Conservation (phyloP, 129 eudicot species). For the Ambrosia trifida region DNA sequence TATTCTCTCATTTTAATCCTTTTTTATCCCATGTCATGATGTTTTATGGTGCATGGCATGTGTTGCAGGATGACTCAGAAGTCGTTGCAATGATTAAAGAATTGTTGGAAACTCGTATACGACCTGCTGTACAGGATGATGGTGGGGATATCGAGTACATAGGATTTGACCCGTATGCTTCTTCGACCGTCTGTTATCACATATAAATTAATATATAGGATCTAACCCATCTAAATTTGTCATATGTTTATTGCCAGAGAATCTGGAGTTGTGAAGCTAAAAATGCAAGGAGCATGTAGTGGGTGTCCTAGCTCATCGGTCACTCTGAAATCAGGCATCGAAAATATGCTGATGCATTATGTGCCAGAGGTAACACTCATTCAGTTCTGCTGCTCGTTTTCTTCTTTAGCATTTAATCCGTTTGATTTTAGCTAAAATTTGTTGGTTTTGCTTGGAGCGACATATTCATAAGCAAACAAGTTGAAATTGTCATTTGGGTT, state of each 20-base stretch:
- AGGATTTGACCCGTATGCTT: conserved; percentile 77
- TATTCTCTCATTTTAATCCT: not conserved
- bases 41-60: not conserved
- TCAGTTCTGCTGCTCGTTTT: conserved; percentile 1
- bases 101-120: conserved; percentile 90
- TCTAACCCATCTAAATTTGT: not conserved
- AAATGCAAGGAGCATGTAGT: conserved; percentile 99
- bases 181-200: not conserved
- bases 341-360: conserved; percentile 97
- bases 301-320: conserved; percentile 99
- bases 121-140: conserved; percentile 97
- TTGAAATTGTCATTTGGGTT: not conserved
- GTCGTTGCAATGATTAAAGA: conserved; percentile 98
- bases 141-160: conserved; percentile 96
- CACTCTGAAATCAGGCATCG: conserved; percentile 95
- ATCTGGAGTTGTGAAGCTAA: conserved; percentile 85
- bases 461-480: not conserved
- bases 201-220: not conserved
- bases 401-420: not conserved
- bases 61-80: conserved; percentile 85
- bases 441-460: not conserved
- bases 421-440: not conserved
- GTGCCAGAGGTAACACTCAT: conserved; percentile 71
- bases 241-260: conserved; percentile 42
- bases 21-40: not conserved